A percentile compares a stretch with the other conserved stretches of the same genome.
These are phyloP conservation scores for Hericium rajendrae DNA, from an alignment of 768 basidiomycete species.

Conservation along the genomic window DNA sequence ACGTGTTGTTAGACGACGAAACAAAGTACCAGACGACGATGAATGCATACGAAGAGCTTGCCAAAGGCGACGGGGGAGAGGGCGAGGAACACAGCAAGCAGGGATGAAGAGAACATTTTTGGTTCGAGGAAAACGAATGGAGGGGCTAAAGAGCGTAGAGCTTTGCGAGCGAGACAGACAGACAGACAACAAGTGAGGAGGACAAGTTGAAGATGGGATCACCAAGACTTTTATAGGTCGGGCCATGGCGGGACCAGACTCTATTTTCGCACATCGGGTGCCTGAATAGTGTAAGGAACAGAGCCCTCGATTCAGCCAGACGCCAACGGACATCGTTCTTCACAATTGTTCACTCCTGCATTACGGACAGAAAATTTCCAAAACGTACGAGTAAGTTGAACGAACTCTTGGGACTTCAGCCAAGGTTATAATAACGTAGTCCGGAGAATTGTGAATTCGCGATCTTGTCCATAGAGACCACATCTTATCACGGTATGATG, in stretches of 20 bases:
- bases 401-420: too few species aligned
- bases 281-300: neutral
- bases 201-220: neutral
- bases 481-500: too few species aligned
- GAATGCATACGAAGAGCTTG: constrained; percentile 7
- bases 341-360: too few species aligned
- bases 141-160: constrained; percentile 6
- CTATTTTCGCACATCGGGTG: neutral
- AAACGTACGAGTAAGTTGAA: too few species aligned
- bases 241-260: neutral
- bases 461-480: too few species aligned
- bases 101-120: constrained; percentile 10
- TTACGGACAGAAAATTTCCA: too few species aligned
- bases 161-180: neutral
- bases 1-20: neutral
- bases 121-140: constrained; percentile 7
- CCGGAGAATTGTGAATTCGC: too few species aligned
- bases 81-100: constrained; percentile 6
- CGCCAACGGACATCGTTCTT: too few species aligned
- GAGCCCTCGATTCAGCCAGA: neutral
- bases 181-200: neutral
- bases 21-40: neutral
- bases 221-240: neutral
- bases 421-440: too few species aligned
- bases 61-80: constrained; percentile 6